These are phyloP conservation scores for Candida anutae DNA, from an alignment of 1,139 yeast genomes.

Conservation along the genomic window DNA sequence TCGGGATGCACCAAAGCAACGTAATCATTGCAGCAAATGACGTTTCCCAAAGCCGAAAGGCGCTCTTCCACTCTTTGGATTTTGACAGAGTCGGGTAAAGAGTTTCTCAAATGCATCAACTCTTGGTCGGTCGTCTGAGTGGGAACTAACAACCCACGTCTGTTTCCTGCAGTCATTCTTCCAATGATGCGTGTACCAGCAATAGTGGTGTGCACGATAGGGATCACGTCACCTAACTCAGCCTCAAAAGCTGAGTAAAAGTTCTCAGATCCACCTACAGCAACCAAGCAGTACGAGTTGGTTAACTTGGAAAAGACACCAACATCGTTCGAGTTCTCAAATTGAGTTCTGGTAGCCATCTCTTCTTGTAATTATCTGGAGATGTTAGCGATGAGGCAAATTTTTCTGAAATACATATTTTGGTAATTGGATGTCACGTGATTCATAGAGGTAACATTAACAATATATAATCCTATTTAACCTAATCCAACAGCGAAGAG, in stretches of 20 bases:
- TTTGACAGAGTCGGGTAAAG: slow-evolving; percentile 92
- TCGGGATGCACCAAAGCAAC: slow-evolving; percentile 99
- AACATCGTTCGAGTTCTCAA: slow-evolving; percentile 96
- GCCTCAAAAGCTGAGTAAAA: slow-evolving; percentile 97
- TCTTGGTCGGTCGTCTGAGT: slow-evolving; percentile 99
- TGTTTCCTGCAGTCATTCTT: slow-evolving; percentile 97
- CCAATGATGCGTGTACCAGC: slow-evolving; percentile 98
- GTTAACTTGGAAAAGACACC: slow-evolving; percentile 97
- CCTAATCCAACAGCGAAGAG: slow-evolving; percentile 2
- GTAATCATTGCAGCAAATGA: slow-evolving; percentile 96
- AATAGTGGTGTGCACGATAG: slow-evolving; percentile 93
- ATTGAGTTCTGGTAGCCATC: slow-evolving; percentile 53
- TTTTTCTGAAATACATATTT: background rate
- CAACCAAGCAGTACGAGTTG: slow-evolving; percentile 91
- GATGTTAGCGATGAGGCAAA: too few relatives aligned
- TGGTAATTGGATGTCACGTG: background rate
- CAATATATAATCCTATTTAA: background rate
- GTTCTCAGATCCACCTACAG: slow-evolving; percentile 97
- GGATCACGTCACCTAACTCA: slow-evolving; percentile 92
- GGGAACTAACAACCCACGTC: slow-evolving; percentile 95
- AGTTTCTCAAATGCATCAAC: slow-evolving; percentile 92
- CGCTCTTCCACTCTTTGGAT: slow-evolving; percentile 98
- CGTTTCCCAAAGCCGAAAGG: slow-evolving; percentile 93
- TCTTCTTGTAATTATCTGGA: slow-evolving; percentile 1
- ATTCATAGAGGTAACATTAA: slow-evolving; percentile 1